These are phyloP conservation scores for Epicoccum nigrum DNA, from an alignment of 2,329 filamentous ascomycete genomes.

Conservation along the genomic window DNA sequence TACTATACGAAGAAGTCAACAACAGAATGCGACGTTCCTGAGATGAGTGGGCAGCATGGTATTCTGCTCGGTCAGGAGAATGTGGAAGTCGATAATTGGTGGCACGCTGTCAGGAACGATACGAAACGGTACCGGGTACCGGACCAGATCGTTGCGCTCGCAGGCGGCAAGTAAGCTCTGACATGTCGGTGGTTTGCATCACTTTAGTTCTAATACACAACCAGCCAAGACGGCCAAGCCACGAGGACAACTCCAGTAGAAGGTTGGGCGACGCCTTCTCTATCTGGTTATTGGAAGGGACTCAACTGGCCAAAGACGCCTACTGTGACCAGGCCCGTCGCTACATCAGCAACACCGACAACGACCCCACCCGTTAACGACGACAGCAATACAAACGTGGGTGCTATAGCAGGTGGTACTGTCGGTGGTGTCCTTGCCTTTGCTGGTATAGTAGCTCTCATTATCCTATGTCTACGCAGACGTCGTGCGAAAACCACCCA, in stretches of 20 bases:
- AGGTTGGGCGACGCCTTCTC: constrained; percentile 56
- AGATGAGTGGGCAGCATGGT: constrained; percentile 60
- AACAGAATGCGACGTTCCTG: constrained; percentile 55
- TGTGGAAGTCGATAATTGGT: not conserved
- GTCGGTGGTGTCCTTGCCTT: not conserved
- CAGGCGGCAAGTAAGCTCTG: not conserved
- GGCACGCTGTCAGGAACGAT: not conserved
- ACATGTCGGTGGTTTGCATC: not conserved
- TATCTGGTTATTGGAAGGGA: constrained; percentile 51
- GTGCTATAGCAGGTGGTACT: not conserved
- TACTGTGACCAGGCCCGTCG: not conserved
- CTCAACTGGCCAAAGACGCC: no score
- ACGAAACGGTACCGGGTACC: not conserved
- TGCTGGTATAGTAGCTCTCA: not conserved
- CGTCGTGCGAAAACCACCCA: not conserved
- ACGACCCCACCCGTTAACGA: not conserved
- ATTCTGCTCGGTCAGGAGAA: constrained; percentile 57
- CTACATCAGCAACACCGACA: not conserved
- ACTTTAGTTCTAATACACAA: not conserved
- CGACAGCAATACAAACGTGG: not conserved
- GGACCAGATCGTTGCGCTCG: not conserved
- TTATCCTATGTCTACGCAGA: not conserved
- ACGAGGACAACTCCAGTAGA: constrained; percentile 56
- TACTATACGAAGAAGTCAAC: constrained; percentile 44
- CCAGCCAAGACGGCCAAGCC: constrained; percentile 54